Base-by-base conservation (phyloP, 345 rosid genomes). In the Xanthoceras sorbifolium region DNA sequence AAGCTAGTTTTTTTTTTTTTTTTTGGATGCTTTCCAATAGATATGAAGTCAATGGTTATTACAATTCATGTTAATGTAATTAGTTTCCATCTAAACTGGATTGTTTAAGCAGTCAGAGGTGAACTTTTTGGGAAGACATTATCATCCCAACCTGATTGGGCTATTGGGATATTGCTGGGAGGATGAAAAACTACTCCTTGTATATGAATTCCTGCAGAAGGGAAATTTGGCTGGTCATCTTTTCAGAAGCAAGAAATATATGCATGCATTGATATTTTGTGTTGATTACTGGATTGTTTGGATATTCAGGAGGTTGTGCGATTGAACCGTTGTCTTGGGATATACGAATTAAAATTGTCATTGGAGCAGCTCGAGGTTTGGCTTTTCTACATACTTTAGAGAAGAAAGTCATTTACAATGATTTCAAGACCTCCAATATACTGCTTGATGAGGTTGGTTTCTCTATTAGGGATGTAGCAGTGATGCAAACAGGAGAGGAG, bases 301-400 rank as follows among this genome's bases (percentile, higher is more conserved):
- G 60, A 63, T 74, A 20, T 78, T 71, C 86, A 87, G 87, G 81
- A 57, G 84, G 71, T 81, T 84, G 82, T 66, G 71, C 17, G 0
- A 64, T 82, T 48, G 93, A 87, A 50, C 92, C 97, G 31, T 79
- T 94, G 20, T 87, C 94, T 57, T 94, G 98, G 98, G 93, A 92
- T 28, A 74, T 83, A 34, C 78, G 94, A 82, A 84, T 94, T 52
- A 90, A 86, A 81, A 90, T 90, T 75, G 88, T 86, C 20, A 82
- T 86, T 71, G 97, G 94, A 82, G 94, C 96, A 22, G 96, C 97
- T 73, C 88, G 86, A 54, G 98, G 98, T 67, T 87, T 94, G 67
- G 85, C 90, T 23, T 92, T 88, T 81, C 85, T 94, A 48, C 98
- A 94, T 76, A 71, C 86, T 46, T 88, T 86, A 14, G 90, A 92